Base-by-base conservation (phyloP, 1,139 yeast species). In the Diutina siamensis region DNA sequence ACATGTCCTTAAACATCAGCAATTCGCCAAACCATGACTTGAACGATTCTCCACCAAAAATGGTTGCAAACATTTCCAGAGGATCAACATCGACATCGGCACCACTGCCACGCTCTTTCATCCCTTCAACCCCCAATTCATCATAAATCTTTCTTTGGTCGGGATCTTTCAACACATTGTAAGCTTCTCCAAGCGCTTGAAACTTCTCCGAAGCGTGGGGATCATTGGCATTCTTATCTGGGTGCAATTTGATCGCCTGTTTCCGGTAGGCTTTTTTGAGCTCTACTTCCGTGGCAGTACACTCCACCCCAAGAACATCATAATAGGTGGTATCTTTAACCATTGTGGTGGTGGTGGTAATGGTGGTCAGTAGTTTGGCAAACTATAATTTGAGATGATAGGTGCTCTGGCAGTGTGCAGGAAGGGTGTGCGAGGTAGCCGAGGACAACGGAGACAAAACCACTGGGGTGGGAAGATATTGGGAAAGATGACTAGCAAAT, bases 1-100 rank as follows among this genome's bases (percentile, higher is more conserved):
- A 62, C 53, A 82, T 63, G 51, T 80, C 83, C 50, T 73, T 74
- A 50, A 83, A 61, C 61, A 82, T 67, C 4, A 81, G 72, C 50
- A 83, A 70, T 51, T 83, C 86, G 2, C 92, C 94, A 51, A 83
- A 80, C 83, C 88, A 83, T 48, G 82, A 84, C 44, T 74, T 77
- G 62, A 89, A 89, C 2, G 94, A 92, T 49, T 85, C 95, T 45
- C 94, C 94, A 47, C 94, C 94, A 60, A 83, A 83, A 28, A 83
- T 80, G 64, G 76, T 72, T 19, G 77, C 74, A 58, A 83, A 78
- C 42, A 78, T 80, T 59, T 88, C 97, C 44, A 81, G 72, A 0
- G 97, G 95, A 36, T 58, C 62, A 25, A 57, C 50, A 10, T 56
- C 59, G 5, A 54, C 57, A 3, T 51, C 40, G 12, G 18, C 31